Evolutionary conservation across 2,329 filamentous ascomycete species (phyloP).

Genomic region (Paecilomyces niveus): DNA sequence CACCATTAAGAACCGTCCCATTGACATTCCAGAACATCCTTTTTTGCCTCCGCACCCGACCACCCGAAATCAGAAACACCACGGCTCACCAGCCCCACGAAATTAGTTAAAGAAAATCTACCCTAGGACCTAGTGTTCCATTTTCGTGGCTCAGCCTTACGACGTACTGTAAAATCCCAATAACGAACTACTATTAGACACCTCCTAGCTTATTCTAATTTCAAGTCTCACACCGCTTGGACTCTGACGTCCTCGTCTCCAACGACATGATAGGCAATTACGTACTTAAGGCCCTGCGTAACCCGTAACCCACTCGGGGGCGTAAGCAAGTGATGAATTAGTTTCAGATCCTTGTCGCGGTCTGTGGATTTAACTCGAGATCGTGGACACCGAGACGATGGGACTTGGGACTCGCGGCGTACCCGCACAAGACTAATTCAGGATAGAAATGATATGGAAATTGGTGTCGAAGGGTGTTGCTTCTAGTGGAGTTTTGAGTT

Average conservation of each 20-base stretch:
- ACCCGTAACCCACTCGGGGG: background rate
- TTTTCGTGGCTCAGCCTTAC: background rate
- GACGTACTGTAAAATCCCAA: background rate
- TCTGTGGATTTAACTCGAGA: too few relatives aligned
- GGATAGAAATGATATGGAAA: too few relatives aligned
- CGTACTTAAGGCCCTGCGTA: background rate
- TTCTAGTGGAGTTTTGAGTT: too few relatives aligned
- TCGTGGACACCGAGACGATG: too few relatives aligned
- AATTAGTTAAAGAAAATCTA: background rate
- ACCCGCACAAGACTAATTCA: too few relatives aligned
- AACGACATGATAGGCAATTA: background rate
- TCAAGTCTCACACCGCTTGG: background rate
- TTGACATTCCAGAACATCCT: background rate
- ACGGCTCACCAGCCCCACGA: background rate
- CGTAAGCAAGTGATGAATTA: background rate
- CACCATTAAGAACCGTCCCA: background rate
- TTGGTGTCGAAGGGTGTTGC: too few relatives aligned
- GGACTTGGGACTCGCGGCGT: too few relatives aligned
- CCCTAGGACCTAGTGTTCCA: background rate
- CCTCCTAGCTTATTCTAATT: background rate
- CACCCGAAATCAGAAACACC: background rate
- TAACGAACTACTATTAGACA: background rate
- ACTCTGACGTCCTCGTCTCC: background rate
- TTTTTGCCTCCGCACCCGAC: background rate
- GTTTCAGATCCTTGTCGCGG: background rate